phyloP scores from a whole-genome alignment of 352 stramenopile genomes.

The Phytophthora vignae region DNA sequence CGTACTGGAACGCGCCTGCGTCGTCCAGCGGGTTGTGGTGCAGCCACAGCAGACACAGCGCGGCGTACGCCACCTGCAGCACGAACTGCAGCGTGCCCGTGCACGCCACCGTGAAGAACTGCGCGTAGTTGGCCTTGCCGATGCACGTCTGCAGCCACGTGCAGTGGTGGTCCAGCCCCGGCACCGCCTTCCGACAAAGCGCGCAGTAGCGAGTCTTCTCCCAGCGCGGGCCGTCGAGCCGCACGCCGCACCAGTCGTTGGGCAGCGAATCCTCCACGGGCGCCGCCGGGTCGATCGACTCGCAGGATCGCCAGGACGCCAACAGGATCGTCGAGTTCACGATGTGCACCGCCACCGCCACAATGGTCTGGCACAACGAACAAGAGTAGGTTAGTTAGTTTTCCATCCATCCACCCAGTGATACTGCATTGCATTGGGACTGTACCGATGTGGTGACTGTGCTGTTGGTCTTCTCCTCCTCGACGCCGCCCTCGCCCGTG shows the following conservation, averaged over 20 bases:
- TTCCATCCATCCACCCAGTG: too few relatives aligned
- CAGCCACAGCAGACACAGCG: slow-evolving; percentile 64
- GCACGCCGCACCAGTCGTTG: slow-evolving; percentile 76
- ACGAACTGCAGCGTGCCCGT: slow-evolving; percentile 76
- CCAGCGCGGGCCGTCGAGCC: slow-evolving; percentile 73
- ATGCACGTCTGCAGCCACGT: slow-evolving; percentile 91
- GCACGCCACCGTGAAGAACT: slow-evolving; percentile 88
- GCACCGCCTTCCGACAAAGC: slow-evolving; percentile 79
- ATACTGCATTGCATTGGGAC: too few relatives aligned
- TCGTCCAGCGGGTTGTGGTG: slow-evolving; percentile 36
- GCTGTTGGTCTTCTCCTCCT: slow-evolving; percentile 27
- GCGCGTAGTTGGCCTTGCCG: slow-evolving; percentile 83
- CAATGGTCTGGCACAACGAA: slow-evolving; percentile 45
- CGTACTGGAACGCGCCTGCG: slow-evolving; percentile 33
- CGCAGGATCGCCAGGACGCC: slow-evolving; percentile 74
- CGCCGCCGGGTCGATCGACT: slow-evolving; percentile 68
- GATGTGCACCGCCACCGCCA: slow-evolving; percentile 62
- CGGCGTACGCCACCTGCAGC: slow-evolving; percentile 62
- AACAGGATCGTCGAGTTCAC: slow-evolving; percentile 59
- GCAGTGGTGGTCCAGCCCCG: slow-evolving; percentile 88
- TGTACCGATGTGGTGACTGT: slow-evolving; percentile 37
- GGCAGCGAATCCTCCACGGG: slow-evolving; percentile 43
- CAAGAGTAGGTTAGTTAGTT: too few relatives aligned
- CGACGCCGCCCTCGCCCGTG: slow-evolving; percentile 18
- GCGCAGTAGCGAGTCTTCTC: slow-evolving; percentile 86